These are phyloP conservation scores for Chondrus crispus DNA, from an alignment of 23 red algal genomes.

Conservation along the genomic window DNA sequence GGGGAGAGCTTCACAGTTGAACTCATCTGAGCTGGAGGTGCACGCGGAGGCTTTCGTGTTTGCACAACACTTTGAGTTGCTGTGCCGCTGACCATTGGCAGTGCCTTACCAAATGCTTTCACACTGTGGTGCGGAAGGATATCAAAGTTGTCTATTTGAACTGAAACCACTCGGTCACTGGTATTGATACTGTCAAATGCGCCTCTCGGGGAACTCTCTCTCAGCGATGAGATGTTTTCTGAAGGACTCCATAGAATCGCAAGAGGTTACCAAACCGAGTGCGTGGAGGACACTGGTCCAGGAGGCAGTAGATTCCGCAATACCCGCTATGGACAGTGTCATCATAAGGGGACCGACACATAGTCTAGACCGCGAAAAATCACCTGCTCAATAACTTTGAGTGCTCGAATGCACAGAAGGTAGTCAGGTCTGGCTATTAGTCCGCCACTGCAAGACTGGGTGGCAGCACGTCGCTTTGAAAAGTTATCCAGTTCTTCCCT, in stretches of 20 bases:
- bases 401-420: background rate
- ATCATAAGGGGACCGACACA: background rate
- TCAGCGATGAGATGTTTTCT: background rate
- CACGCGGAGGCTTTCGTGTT: background rate
- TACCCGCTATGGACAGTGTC: conserved; percentile 2
- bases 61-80: background rate
- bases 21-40: too few relatives aligned
- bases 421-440: background rate
- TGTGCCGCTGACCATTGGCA: background rate
- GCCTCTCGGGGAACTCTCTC: background rate
- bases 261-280: background rate
- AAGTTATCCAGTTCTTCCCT: background rate
- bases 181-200: background rate
- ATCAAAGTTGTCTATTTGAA: conserved; percentile 23
- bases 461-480: background rate
- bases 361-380: background rate
- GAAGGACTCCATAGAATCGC: background rate
- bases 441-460: background rate
- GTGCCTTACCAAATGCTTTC: background rate
- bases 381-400: background rate
- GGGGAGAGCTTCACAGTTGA: background rate
- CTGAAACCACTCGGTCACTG: background rate
- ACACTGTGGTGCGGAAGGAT: conserved; percentile 1
- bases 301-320: background rate
- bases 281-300: conserved; percentile 18